Base-by-base conservation (phyloP, 1,139 yeast genomes). In the Taphrina deformans region DNA sequence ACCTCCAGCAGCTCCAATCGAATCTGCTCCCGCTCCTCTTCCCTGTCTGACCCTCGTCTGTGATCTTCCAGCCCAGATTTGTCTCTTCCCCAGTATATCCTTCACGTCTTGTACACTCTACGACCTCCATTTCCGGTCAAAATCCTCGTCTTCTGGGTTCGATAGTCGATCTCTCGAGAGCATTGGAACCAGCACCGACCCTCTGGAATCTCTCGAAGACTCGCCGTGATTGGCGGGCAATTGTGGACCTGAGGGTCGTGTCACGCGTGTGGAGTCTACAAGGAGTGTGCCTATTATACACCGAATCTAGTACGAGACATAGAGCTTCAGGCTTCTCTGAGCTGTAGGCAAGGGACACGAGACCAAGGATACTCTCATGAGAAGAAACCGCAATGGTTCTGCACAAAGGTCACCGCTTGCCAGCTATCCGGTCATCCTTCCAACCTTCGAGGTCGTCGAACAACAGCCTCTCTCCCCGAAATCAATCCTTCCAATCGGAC, bases 331-430 rank as follows among this genome's bases (percentile, higher is more conserved):
- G 41, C 16, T 38, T n/a, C 18, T 38, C 18, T 38, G 33, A 29
- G 6, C 33, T 6, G 10, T 29, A n/a, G 6, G 33, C 33, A 29
- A 29, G 33, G 10, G 33, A 6, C 33, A 4, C 41, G 2, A 38
- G 4, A 1, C 41, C 41, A 14, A 12, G 41, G 41, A 38, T 18
- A 12, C 7, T 2, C 55, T 9, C 27, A 51, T 51, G 55, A 29
- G 55, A 33, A 51, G 55, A 33, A 44, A 16, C 31, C 40, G 55
- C 27, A 33, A 51, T 51, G 55, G 41, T 10, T 29, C 38, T 31
- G 21, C 12, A 33, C 55, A 51, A 31, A 29, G 41, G 41, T 31
- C 41, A 9, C 55, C 55, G 41, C 41, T 51, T 27, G 27, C 55
- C 21, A 14, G 6, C 41, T 51, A 31, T 21, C 55, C 55, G n/a